A percentile compares a stretch with the other conserved stretches of the same genome.
phyloP scores from a whole-genome alignment of 2,329 filamentous ascomycete genomes.

The Colletotrichum tabaci region DNA sequence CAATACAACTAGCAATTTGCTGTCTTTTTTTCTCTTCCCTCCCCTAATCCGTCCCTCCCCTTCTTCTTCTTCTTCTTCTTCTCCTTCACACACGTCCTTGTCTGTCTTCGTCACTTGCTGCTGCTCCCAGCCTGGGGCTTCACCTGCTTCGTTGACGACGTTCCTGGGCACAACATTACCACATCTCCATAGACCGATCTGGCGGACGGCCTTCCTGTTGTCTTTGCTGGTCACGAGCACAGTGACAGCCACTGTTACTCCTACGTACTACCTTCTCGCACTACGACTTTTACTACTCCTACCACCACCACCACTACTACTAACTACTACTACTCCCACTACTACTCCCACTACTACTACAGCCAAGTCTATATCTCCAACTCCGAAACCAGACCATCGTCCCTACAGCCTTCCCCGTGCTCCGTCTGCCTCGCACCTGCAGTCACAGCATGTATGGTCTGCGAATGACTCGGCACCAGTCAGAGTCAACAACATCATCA shows the following conservation, averaged over 20 bases:
- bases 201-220: not conserved
- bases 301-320: not conserved
- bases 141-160: slow-evolving; percentile 20
- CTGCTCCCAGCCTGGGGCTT: slow-evolving; percentile 20
- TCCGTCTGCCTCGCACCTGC: slow-evolving; percentile 17
- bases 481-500: slow-evolving; percentile 32
- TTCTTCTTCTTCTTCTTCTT: slow-evolving; percentile 23
- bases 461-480: slow-evolving; percentile 41
- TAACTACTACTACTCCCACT: not conserved
- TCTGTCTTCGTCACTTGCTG: slow-evolving; percentile 16
- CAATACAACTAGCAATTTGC: slow-evolving; percentile 37
- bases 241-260: not conserved
- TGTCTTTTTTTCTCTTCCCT: slow-evolving; percentile 19
- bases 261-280: not conserved
- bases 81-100: slow-evolving; percentile 6
- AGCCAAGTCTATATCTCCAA: not conserved
- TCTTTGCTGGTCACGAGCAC: slow-evolving; percentile 17
- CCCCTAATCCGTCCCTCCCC: slow-evolving; percentile 15
- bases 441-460: slow-evolving; percentile 39
- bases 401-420: slow-evolving; percentile 10
- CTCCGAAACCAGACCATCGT: slow-evolving; percentile 1
- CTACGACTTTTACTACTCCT: too few species aligned
- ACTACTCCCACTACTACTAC: not conserved
- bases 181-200: slow-evolving; percentile 2
- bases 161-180: not conserved